A percentile compares a stretch with the other conserved stretches of the same genome.
phyloP scores from a whole-genome alignment of 1,284 basidiomycete genomes.

The Coniophora puteana region DNA sequence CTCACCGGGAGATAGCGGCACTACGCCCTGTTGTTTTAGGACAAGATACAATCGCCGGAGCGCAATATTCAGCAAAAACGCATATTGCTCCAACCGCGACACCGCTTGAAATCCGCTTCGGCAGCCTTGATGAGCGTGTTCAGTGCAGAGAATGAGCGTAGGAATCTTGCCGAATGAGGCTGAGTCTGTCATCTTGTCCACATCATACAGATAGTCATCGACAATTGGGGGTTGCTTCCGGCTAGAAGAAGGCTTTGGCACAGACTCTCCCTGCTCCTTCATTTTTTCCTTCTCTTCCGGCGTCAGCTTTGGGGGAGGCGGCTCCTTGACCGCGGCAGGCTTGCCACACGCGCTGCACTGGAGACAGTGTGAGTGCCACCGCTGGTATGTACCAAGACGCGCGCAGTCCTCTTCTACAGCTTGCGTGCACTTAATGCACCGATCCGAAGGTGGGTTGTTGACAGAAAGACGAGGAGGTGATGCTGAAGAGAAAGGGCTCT shows the following conservation, averaged over 20 bases:
- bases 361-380: constrained; percentile 95
- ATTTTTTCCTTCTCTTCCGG: constrained; percentile 38
- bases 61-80: constrained; percentile 95
- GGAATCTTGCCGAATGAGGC: constrained; percentile 68
- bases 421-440: constrained; percentile 84
- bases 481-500: constrained; percentile 66
- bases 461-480: constrained; percentile 45
- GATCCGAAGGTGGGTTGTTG: constrained; percentile 76
- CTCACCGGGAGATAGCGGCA: constrained; percentile 75
- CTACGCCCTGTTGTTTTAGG: constrained; percentile 88
- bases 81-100: constrained; percentile 95
- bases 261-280: constrained; percentile 39
- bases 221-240: constrained; percentile 79
- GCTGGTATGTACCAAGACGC: constrained; percentile 87
- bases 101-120: constrained; percentile 85
- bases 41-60: constrained; percentile 89
- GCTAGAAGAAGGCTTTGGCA: constrained; percentile 55
- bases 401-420: constrained; percentile 98
- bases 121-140: constrained; percentile 68
- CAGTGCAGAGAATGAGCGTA: constrained; percentile 70
- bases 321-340: constrained; percentile 66
- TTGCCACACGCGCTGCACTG: constrained; percentile 81
- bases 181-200: constrained; percentile 59
- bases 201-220: constrained; percentile 71
- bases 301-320: constrained; percentile 32